Percentiles rank a stretch among this genome's conserved stretches.
phyloP scores from a whole-genome alignment of 345 rosid genomes.

The Mallotus nudiflorus region DNA sequence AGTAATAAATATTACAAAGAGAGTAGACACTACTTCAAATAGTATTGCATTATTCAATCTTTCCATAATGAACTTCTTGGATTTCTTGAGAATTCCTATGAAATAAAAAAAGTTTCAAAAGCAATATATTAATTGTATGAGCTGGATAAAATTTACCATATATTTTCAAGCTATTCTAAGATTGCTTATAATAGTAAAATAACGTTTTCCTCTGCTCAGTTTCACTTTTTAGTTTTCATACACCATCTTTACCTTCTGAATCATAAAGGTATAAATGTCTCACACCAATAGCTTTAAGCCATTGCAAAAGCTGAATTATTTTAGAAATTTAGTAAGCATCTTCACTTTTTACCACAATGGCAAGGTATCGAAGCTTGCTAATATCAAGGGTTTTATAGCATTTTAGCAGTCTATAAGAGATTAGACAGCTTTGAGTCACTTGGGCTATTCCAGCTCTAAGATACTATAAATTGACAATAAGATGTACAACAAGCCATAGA shows the following conservation, averaged over 20 bases:
- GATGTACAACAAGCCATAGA: constrained; percentile 69
- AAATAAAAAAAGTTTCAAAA: constrained; percentile 11
- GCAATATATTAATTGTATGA: background rate
- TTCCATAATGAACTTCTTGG: constrained; percentile 56
- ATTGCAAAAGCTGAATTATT: constrained; percentile 60
- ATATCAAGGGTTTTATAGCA: constrained; percentile 47
- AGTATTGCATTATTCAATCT: constrained; percentile 39
- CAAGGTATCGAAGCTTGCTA: constrained; percentile 59
- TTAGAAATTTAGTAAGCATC: constrained; percentile 46
- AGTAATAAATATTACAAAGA: background rate
- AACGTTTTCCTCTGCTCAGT: background rate
- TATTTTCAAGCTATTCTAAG: background rate
- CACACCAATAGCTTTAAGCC: constrained; percentile 62
- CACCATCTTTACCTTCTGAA: constrained; percentile 54
- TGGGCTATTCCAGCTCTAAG: constrained; percentile 34
- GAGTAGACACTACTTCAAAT: constrained; percentile 44
- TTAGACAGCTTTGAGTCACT: constrained; percentile 55
- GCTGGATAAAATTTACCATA: background rate
- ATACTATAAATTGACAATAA: constrained; percentile 55
- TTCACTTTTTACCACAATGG: constrained; percentile 70
- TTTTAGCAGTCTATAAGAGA: constrained; percentile 54
- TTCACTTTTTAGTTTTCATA: background rate
- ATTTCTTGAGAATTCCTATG: constrained; percentile 78
- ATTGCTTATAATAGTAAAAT: background rate
- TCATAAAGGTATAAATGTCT: constrained; percentile 76